Percentiles rank a stretch among this genome's conserved stretches.
Conservation (phyloP, 176 grass and related monocot species). For the Eragrostis nindensis region DNA sequence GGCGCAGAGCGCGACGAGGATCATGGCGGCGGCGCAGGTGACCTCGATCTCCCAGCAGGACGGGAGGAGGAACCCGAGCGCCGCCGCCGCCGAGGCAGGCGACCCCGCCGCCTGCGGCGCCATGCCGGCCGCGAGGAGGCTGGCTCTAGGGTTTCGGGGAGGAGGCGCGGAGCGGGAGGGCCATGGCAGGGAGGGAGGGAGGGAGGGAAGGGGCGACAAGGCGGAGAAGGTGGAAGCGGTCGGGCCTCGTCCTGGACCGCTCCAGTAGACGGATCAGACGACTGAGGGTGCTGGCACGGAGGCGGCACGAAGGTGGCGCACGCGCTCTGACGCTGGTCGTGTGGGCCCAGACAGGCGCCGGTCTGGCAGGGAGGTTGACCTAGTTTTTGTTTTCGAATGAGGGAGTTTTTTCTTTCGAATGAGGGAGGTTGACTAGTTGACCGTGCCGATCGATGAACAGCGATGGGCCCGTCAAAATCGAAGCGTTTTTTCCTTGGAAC, state of each 20-base stretch:
- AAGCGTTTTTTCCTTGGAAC: too few species aligned
- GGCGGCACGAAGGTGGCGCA: not conserved
- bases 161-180: constrained; percentile 19
- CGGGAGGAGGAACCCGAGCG: constrained; percentile 73
- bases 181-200: constrained; percentile 14
- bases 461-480: too few species aligned
- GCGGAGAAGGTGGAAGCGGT: constrained; percentile 49
- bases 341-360: constrained; percentile 31
- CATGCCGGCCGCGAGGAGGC: constrained; percentile 15
- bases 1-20: constrained; percentile 73
- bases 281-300: not conserved
- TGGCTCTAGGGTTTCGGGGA: constrained; percentile 48
- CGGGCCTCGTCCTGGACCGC: not conserved
- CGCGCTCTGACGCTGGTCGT: constrained; percentile 3
- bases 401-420: too few species aligned
- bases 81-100: constrained; percentile 17
- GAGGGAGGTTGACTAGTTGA: not conserved
- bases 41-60: constrained; percentile 96
- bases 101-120: constrained; percentile 32
- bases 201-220: constrained; percentile 31
- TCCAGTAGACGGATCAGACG: constrained; percentile 32
- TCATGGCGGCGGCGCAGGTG: constrained; percentile 58
- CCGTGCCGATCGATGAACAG: too few species aligned
- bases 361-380: not conserved
- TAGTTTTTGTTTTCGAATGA: too few species aligned